Percentiles rank a stretch among this genome's conserved stretches.
Evolutionary conservation across 2,329 filamentous ascomycete species (phyloP).

Genomic region (Colletotrichum cereale): DNA sequence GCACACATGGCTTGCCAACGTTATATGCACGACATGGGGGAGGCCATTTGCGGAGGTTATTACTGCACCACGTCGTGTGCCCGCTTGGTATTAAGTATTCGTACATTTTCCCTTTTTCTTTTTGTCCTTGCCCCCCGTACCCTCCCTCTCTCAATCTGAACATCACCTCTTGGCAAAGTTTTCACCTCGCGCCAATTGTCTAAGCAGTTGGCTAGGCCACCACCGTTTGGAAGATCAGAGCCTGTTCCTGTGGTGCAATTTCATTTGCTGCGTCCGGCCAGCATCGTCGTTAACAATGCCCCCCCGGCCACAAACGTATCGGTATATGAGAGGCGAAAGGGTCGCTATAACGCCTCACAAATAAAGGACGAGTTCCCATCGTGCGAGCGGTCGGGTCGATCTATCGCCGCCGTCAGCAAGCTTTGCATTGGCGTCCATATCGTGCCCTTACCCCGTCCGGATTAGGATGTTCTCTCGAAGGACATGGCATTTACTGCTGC

Average conservation of each 20-base stretch:
- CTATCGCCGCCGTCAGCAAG: constrained; percentile 2
- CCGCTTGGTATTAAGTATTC: background rate
- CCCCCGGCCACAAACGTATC: background rate
- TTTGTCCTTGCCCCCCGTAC: background rate
- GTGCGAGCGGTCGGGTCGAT: constrained; percentile 7
- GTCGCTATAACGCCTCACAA: background rate
- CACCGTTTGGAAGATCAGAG: background rate
- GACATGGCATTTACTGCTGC: background rate
- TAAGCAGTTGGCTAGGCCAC: background rate
- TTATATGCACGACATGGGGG: constrained; percentile 38
- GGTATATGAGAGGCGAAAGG: background rate
- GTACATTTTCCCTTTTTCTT: background rate
- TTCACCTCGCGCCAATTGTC: constrained; percentile 5
- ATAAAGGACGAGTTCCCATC: background rate
- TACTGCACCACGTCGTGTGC: constrained; percentile 18
- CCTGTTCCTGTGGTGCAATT: background rate
- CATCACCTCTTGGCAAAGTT: constrained; percentile 29
- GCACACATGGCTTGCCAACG: constrained; percentile 15
- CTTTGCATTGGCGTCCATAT: background rate
- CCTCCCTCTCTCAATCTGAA: constrained; percentile 22
- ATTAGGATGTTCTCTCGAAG: background rate
- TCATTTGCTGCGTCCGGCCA: background rate
- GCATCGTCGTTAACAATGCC: background rate
- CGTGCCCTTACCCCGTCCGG: background rate
- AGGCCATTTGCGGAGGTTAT: constrained; percentile 23